Evolutionary conservation across 164 flowering plant genomes (phyloP).

Genomic region (Magnolia officinalis): DNA sequence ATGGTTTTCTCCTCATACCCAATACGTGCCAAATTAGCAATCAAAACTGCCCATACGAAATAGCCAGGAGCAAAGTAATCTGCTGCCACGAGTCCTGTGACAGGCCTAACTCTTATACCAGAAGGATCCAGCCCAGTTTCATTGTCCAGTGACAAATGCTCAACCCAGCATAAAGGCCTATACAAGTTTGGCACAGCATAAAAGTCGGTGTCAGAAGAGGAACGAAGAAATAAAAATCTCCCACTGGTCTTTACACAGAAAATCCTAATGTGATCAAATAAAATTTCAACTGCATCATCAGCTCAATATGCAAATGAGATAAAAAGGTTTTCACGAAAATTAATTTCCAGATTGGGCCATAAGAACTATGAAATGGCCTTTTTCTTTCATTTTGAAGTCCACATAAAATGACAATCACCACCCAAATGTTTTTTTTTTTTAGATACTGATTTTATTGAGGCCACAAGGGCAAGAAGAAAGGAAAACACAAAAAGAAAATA

Average conservation of each 20-base stretch:
- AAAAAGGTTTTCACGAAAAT: too few relatives aligned
- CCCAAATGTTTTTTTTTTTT: too few relatives aligned
- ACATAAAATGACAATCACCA: too few relatives aligned
- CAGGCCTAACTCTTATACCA: conserved; percentile 55
- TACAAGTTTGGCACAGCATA: not conserved
- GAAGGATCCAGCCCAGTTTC: conserved; percentile 62
- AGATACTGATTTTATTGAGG: too few relatives aligned
- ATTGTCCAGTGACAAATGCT: conserved; percentile 64
- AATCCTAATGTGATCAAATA: not conserved
- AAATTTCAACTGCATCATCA: not conserved
- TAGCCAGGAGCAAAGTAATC: conserved; percentile 71
- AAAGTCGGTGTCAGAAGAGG: not conserved
- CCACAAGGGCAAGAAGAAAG: too few relatives aligned
- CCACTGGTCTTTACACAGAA: not conserved
- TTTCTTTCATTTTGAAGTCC: too few relatives aligned
- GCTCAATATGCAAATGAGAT: not conserved
- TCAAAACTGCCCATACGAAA: conserved; percentile 70
- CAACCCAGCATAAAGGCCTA: conserved; percentile 68
- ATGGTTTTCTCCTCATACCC: conserved; percentile 71
- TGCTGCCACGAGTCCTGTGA: conserved; percentile 66
- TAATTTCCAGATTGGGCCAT: too few relatives aligned
- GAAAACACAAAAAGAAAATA: too few relatives aligned
- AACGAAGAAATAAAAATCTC: not conserved
- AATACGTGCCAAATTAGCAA: conserved; percentile 63
- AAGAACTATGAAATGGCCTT: too few relatives aligned